Conservation (phyloP, 108 stramenopile species). For the Seminavis robusta region DNA sequence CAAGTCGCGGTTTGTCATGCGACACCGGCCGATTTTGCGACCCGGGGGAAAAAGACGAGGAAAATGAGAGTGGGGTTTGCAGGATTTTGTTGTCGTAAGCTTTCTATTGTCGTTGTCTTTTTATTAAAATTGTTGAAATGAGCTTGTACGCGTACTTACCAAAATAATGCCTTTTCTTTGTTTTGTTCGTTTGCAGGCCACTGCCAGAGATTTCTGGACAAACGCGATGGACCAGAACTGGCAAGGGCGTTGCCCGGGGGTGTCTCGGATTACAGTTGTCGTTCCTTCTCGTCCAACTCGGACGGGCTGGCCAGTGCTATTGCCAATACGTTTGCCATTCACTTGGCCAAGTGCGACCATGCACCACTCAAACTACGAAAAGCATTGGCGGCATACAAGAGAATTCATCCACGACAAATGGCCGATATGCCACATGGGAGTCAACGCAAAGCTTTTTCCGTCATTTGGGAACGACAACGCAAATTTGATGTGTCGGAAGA, state of each 20-base stretch:
- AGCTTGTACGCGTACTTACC: no score
- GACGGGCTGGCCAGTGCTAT: constrained; percentile 49
- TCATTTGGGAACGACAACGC: no score
- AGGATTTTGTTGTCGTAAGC: constrained; percentile 52
- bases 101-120: constrained; percentile 35
- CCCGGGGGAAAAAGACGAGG: constrained; percentile 44
- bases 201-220: no score
- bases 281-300: constrained; percentile 41
- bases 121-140: no score
- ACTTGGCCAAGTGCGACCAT: constrained; percentile 39
- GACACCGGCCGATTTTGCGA: constrained; percentile 22
- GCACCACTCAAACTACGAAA: constrained; percentile 24
- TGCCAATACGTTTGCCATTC: constrained; percentile 40
- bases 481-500: no score
- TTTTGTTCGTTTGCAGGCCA: no score
- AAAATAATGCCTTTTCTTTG: no score
- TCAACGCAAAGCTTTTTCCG: constrained; percentile 40
- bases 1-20: constrained; percentile 57
- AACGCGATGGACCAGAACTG: no score
- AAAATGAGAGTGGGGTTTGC: constrained; percentile 49
- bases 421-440: constrained; percentile 37
- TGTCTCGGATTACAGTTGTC: constrained; percentile 24
- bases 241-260: no score
- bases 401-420: constrained; percentile 42
- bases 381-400: constrained; percentile 34